Conservation (phyloP, 148 eudicot species). For the Silene latifolia region DNA sequence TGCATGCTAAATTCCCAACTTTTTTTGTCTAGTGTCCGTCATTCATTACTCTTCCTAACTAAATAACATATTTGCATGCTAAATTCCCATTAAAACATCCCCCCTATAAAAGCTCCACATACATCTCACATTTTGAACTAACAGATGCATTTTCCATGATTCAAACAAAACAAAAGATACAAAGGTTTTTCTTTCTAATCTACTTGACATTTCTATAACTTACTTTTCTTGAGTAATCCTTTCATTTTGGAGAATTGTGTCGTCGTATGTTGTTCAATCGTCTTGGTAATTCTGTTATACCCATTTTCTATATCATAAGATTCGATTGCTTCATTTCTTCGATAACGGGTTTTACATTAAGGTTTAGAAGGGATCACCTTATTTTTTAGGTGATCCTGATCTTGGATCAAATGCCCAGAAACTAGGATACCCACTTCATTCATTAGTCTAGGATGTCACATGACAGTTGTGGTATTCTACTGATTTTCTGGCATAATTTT, state of each 20-base stretch:
- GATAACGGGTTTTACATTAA: background rate
- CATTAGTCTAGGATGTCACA: constrained; percentile 9
- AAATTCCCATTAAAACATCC: background rate
- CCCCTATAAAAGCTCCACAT: constrained; percentile 7
- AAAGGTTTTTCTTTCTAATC: too few relatives aligned
- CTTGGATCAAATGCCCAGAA: constrained; percentile 7
- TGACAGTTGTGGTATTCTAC: background rate
- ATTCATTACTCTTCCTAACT: too few relatives aligned
- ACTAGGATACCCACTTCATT: constrained; percentile 1
- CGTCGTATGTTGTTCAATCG: too few relatives aligned
- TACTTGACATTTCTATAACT: background rate
- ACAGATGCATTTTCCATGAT: constrained; percentile 13
- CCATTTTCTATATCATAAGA: background rate
- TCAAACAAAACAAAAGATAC: background rate
- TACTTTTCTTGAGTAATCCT: too few relatives aligned
- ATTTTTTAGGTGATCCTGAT: constrained; percentile 15
- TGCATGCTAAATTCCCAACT: background rate
- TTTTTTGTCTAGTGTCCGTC: too few relatives aligned
- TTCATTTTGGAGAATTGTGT: background rate
- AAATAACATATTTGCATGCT: background rate
- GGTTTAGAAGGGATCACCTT: constrained; percentile 6
- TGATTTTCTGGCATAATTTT: constrained; percentile 1
- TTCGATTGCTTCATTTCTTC: background rate
- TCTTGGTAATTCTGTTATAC: background rate
- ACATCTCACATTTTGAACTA: constrained; percentile 1